phyloP scores from a whole-genome alignment of 306 rosid genomes.

The Leucaena leucocephala region DNA sequence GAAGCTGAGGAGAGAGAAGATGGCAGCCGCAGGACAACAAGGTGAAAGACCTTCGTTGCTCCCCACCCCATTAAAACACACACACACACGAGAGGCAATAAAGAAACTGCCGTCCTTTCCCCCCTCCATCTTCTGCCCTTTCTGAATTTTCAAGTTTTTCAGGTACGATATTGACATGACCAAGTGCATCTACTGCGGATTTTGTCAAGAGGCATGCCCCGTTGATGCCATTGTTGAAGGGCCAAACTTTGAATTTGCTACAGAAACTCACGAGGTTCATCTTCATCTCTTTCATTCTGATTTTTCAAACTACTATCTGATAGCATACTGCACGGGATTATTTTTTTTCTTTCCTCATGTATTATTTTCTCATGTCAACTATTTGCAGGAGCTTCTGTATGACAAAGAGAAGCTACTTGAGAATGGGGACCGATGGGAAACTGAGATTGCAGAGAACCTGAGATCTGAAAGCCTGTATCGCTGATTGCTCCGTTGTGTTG shows the following conservation, averaged over 20 bases:
- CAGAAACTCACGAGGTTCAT: slow-evolving; percentile 96
- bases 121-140: neutral
- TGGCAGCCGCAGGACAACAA: slow-evolving; percentile 98
- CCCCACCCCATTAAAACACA: neutral
- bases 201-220: slow-evolving; percentile 99
- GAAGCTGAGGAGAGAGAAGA: slow-evolving; percentile 99
- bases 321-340: neutral
- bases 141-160: slow-evolving; percentile 42
- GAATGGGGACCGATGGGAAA: slow-evolving; percentile 99
- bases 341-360: slow-evolving; percentile 1
- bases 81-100: neutral
- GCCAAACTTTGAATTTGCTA: slow-evolving; percentile 92
- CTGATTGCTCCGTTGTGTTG: slow-evolving; percentile 43
- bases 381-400: slow-evolving; percentile 87
- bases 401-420: slow-evolving; percentile 99
- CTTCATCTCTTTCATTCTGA: slow-evolving; percentile 20
- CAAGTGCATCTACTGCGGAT: slow-evolving; percentile 99
- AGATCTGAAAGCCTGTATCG: slow-evolving; percentile 97
- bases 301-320: neutral
- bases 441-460: slow-evolving; percentile 97
- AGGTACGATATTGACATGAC: slow-evolving; percentile 99
- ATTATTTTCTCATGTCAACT: slow-evolving; percentile 16
- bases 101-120: neutral
- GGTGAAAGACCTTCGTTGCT: slow-evolving; percentile 52
- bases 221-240: slow-evolving; percentile 99